Base-by-base conservation (phyloP, 306 rosid species). In the Geum urbanum region DNA sequence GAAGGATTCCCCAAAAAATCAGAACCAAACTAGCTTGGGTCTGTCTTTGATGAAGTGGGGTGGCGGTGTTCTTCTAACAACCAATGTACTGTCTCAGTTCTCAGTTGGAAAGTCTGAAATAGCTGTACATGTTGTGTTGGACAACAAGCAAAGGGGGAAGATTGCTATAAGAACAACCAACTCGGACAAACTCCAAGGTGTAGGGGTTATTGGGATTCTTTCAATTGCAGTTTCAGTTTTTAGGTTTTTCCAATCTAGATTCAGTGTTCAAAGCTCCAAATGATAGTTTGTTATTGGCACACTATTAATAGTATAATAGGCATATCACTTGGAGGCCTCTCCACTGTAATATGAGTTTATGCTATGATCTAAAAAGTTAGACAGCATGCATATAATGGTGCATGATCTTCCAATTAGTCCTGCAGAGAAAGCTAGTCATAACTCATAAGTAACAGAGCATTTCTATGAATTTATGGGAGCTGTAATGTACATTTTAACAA, bases 171-270 rank as follows among this genome's bases (percentile, higher is more conserved):
- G 53, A 53, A 69, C 78, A 32, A 63, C 62, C 78, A 69, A 70
- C 40, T 66, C 68, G 0, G 67, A 78, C 14, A 73, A 78, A 49
- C 60, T 78, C 40, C 78, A 62, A 55, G 63, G 51, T 45, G 78
- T 72, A 19, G 63, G 44, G 19, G 47, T 78, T 57, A 63, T 43
- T 54, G 71, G 72, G 46, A 62, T 78, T 70, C 75, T 78, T 68
- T 63, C 78, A 51, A 20, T 78, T 47, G 70, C 70, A 43, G 49
- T 22, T 59, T 54, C 75, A 51, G 58, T 73, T 67, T 53, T 73
- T 53, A 47, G 74, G 63, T 68, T 57, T 22, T 43, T 67, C 40
- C 37, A 46, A 50, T 47, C 67, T 1, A 24, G 60, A 63, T 60
- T 72, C 43, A 50, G 60, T 52, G 61, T 44, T 11, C 52, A 53